These are phyloP conservation scores for Colletotrichum chlorophyti DNA, from an alignment of 2,329 filamentous ascomycete species.

Conservation along the genomic window DNA sequence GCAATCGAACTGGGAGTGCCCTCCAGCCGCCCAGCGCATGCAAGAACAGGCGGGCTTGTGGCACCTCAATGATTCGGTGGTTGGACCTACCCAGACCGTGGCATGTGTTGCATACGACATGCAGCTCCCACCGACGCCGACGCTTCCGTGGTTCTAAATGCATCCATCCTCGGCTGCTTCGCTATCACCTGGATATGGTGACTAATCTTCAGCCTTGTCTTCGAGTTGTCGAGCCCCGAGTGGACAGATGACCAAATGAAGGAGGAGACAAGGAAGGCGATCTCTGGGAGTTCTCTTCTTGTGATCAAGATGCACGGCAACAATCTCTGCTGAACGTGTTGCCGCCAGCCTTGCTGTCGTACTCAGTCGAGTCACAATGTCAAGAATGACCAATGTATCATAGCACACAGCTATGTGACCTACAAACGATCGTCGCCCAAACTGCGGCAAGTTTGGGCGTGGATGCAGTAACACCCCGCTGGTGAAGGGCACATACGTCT, in stretches of 20 bases:
- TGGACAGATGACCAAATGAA: no score
- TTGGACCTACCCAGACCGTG: constrained; percentile 15
- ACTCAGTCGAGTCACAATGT: background rate
- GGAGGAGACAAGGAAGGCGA: no score
- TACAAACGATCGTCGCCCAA: constrained; percentile 7
- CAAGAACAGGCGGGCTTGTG: constrained; percentile 12
- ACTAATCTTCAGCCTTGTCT: constrained; percentile 2
- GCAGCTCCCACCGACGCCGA: constrained; percentile 18
- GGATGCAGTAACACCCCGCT: constrained; percentile 1
- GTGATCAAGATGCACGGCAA: background rate
- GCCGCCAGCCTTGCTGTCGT: constrained; percentile 8
- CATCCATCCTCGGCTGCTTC: constrained; percentile 11
- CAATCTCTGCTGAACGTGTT: background rate
- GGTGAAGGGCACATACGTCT: background rate
- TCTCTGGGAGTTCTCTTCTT: background rate
- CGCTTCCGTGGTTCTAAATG: constrained; percentile 7
- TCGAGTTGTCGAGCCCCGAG: no score
- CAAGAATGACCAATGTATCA: background rate
- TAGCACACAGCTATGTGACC: constrained; percentile 1
- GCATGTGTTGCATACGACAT: constrained; percentile 19
- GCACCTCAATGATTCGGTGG: constrained; percentile 19
- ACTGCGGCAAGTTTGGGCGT: background rate
- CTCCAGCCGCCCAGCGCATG: constrained; percentile 16
- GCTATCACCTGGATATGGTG: background rate
- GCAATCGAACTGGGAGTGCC: constrained; percentile 3